A percentile compares a stretch with the other conserved stretches of the same genome.
Evolutionary conservation across 2,329 filamentous ascomycete genomes (phyloP).

Genomic region (Cordyceps javanica): DNA sequence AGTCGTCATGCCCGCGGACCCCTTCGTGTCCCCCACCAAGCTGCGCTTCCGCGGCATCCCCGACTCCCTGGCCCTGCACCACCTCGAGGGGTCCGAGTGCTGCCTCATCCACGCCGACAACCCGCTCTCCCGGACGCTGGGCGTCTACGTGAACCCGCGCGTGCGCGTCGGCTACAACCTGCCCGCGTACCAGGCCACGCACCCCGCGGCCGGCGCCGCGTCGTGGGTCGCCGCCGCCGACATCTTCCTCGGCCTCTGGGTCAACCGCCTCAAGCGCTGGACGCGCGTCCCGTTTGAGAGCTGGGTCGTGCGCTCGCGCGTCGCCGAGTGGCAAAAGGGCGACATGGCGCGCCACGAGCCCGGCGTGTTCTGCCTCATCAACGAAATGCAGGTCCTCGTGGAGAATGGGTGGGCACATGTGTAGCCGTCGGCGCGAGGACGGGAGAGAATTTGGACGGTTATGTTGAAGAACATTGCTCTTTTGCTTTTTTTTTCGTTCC

Average conservation of each 20-base stretch:
- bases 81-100: slow-evolving; percentile 73
- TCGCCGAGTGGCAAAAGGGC: slow-evolving; percentile 32
- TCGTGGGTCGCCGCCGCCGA: slow-evolving; percentile 43
- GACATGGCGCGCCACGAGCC: slow-evolving; percentile 32
- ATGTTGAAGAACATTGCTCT: not conserved
- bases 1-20: slow-evolving; percentile 47
- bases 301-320: slow-evolving; percentile 31
- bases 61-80: slow-evolving; percentile 53
- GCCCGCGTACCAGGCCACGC: slow-evolving; percentile 44
- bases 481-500: no score
- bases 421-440: no score
- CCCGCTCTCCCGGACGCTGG: slow-evolving; percentile 41
- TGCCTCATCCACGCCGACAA: slow-evolving; percentile 73
- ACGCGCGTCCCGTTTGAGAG: slow-evolving; percentile 22
- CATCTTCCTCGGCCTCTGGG: slow-evolving; percentile 51
- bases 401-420: slow-evolving; percentile 55
- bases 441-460: not conserved
- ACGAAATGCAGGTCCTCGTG: slow-evolving; percentile 55
- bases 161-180: slow-evolving; percentile 61
- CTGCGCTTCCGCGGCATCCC: slow-evolving; percentile 59
- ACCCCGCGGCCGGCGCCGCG: slow-evolving; percentile 25
- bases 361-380: slow-evolving; percentile 48
- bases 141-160: slow-evolving; percentile 63
- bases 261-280: slow-evolving; percentile 47
- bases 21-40: slow-evolving; percentile 42